Conservation (phyloP, 805 yeast species). For the Zygotorulaspora chibaensis region DNA sequence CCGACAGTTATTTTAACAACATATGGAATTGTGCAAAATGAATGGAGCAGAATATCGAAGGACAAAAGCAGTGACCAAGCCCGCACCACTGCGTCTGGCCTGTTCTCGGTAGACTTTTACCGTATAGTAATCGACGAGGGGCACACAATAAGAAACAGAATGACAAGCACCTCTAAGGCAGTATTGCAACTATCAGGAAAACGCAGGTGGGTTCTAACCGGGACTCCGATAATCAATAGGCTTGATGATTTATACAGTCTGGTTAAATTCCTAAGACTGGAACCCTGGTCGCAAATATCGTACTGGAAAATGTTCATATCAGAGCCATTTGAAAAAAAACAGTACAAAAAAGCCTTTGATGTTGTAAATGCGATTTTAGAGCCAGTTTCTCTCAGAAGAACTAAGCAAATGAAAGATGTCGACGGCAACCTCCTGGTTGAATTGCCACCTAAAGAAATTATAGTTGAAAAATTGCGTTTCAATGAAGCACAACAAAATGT, state of each 20-base stretch:
- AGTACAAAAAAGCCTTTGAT: constrained; percentile 67
- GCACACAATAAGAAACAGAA: constrained; percentile 77
- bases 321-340: constrained; percentile 71
- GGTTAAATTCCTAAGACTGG: constrained; percentile 67
- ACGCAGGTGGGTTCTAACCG: constrained; percentile 82
- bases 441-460: constrained; percentile 71
- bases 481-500: constrained; percentile 60
- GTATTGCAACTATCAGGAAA: constrained; percentile 59
- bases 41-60: constrained; percentile 50
- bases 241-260: constrained; percentile 82
- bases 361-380: constrained; percentile 82
- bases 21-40: constrained; percentile 80
- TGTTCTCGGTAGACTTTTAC: constrained; percentile 69
- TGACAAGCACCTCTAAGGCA: constrained; percentile 75
- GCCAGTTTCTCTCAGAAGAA: constrained; percentile 78
- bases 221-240: constrained; percentile 87
- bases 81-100: constrained; percentile 41
- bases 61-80: constrained; percentile 10
- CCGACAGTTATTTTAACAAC: constrained; percentile 78
- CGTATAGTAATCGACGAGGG: constrained; percentile 86
- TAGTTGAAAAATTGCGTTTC: constrained; percentile 62
- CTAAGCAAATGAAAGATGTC: constrained; percentile 73
- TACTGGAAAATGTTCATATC: constrained; percentile 88
- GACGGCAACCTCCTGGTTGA: constrained; percentile 72
- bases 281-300: constrained; percentile 84